Conservation (phyloP, 768 basidiomycete species). For the Hypsizygus marmoreus region DNA sequence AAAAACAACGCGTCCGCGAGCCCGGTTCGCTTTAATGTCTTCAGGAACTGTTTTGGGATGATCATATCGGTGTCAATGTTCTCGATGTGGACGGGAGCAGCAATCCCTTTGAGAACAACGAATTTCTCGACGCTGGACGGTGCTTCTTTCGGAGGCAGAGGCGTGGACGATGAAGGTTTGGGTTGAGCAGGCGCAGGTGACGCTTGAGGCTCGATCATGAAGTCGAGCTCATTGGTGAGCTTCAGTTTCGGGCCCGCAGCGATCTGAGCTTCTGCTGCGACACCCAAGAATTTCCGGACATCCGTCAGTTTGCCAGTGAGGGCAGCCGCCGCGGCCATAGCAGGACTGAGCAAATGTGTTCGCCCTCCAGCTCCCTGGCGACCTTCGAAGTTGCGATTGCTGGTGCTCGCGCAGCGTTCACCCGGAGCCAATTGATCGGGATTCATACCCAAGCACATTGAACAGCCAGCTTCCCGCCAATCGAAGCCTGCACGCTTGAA, state of each 20-base stretch:
- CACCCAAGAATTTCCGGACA: slow-evolving; percentile 72
- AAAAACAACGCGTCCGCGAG: slow-evolving; percentile 83
- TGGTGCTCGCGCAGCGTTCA: slow-evolving; percentile 87
- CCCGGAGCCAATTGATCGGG: slow-evolving; percentile 85
- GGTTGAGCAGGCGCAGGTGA: slow-evolving; percentile 49
- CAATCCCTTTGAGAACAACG: slow-evolving; percentile 68
- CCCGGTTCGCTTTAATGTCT: slow-evolving; percentile 88
- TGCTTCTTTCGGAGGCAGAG: slow-evolving; percentile 43
- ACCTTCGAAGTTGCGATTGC: slow-evolving; percentile 93
- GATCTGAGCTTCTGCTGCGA: slow-evolving; percentile 41
- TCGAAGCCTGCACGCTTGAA: slow-evolving; percentile 93
- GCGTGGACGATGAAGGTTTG: slow-evolving; percentile 30
- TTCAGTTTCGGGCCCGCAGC: slow-evolving; percentile 62
- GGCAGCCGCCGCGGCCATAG: slow-evolving; percentile 92
- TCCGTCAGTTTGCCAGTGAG: slow-evolving; percentile 85
- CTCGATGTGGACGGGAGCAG: slow-evolving; percentile 78
- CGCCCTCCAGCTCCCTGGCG: slow-evolving; percentile 86
- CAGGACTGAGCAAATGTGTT: slow-evolving; percentile 87
- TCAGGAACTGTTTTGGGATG: slow-evolving; percentile 92
- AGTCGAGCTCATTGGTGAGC: slow-evolving; percentile 69
- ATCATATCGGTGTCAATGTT: slow-evolving; percentile 95
- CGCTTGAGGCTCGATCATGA: slow-evolving; percentile 70
- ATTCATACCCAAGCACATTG: slow-evolving; percentile 97
- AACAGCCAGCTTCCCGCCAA: slow-evolving; percentile 94
- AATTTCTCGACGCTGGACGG: slow-evolving; percentile 63